Evolutionary conservation across 768 basidiomycete species (phyloP), one percentile per base, ranked within the genome.

Genomic region (Lactifluus subvellereus): DNA sequence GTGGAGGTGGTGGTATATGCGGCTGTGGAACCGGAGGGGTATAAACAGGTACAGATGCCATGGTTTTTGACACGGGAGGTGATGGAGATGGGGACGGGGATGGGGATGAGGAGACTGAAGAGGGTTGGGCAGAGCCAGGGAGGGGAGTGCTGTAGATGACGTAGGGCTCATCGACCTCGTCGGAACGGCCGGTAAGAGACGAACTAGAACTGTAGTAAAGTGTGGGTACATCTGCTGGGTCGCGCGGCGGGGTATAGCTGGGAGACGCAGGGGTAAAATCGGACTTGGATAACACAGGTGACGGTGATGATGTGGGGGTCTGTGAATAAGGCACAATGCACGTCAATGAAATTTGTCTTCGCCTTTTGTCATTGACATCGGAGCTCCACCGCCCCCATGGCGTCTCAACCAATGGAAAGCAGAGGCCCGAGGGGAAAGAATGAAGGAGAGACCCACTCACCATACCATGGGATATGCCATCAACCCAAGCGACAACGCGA

Each of bases 71-170:
- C 22, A 60, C 48, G 8, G 61, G 65, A 18, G 61, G 43, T 1
- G 60, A 59, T 13, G 61, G 65, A 14, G 65, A 59, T 5, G 64
- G 55, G 2, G 58, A 56, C 6, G 52, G 22, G 13, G 45, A 47
- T 10, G 45, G 20, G 8, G 45, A 47, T n/a, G 43, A n/a, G 16
- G 48, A 33, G 6, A 40, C 8, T n/a, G 54, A n/a, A 18, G 50
- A n/a, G 1, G 51, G 20, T 4, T 57, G 43, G n/a, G 64, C 14
- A 40, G 49, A 6, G 32, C 57, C 42, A 3, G 65, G 67, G 0
- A 63, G 52, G 35, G 67, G 67, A 2, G 67, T 68, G 47, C 67
- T 68, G 43, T 68, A 68, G 33, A 68, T 68, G 30, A 68, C 55
- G 38, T 68, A 68, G 5, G 67, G 67, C 10, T 67, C 64, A 18